Evolutionary conservation across 352 stramenopile species (phyloP), one percentile per base, ranked within the genome.

Genomic region (Phytophthora palmivora): DNA sequence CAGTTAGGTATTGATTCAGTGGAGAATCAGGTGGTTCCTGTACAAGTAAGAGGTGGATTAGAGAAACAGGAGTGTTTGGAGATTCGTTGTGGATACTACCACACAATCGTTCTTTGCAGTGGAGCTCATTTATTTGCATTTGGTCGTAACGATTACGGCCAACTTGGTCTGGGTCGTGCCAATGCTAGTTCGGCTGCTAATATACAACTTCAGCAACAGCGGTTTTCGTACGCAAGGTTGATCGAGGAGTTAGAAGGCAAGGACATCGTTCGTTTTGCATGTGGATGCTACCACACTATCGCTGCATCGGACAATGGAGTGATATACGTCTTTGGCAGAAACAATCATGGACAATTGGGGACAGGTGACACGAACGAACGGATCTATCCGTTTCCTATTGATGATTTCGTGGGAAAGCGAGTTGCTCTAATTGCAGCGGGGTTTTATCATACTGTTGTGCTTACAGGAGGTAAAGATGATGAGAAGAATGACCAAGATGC

Each of bases 391-490:
- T 94, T 85, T 21, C 78, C 89, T 8, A 84, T 98, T 33, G 89
- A 97, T 50, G 80, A 90, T 24, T 98, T 98, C 61, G 66, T 96
- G 5, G 93, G 89, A 0, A 96, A 97, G 36, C 78, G 88, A 28
- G 74, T 98, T 10, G 84, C 89, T 5, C 77, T 94, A 45, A 84
- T 98, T 6, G 92, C 91, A 22, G 88, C 92, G 11, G 94, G 94
- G 0, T 98, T 98, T 62, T 98, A 98, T 47, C 93, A 98, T 68
- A 98, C 93, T 6, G 72, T 98, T 0, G 88, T 98, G 2, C 71
- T 97, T 1, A 96, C 86, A 1, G 89, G 90, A 12, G 85, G 84
- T 2, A 85, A 79, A 39, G 87, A 96, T 0, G 71, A 84, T 6
- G 76, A 89, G 8, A 75, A 71, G 33, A 64, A 59, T 12, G 63